phyloP scores from a whole-genome alignment of 352 stramenopile genomes.

The Phytophthora melonis region DNA sequence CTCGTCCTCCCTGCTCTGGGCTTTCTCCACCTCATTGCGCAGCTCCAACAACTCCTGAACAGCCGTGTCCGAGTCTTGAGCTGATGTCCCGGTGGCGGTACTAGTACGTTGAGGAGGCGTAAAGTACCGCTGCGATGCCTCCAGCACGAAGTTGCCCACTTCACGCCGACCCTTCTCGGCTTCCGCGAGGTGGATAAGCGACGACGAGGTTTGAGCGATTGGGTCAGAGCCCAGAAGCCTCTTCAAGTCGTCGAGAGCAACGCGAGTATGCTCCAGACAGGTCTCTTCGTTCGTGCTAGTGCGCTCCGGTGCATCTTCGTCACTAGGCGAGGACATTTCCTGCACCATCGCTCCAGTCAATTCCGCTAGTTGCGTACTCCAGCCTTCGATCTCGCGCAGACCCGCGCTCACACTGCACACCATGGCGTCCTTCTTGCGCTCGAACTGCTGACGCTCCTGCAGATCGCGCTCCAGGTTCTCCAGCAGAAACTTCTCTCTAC shows the following conservation, averaged over 20 bases:
- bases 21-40: constrained; percentile 48
- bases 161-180: constrained; percentile 64
- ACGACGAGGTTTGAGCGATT: constrained; percentile 57
- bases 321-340: constrained; percentile 40
- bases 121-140: constrained; percentile 51
- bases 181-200: constrained; percentile 55
- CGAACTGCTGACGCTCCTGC: constrained; percentile 37
- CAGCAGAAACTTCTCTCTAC: constrained; percentile 48
- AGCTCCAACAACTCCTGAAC: constrained; percentile 47
- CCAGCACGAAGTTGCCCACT: constrained; percentile 58
- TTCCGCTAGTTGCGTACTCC: constrained; percentile 39
- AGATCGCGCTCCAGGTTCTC: constrained; percentile 59
- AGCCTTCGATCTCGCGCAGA: constrained; percentile 53
- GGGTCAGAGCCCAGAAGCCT: constrained; percentile 54
- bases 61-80: constrained; percentile 9
- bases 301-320: constrained; percentile 19
- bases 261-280: constrained; percentile 38
- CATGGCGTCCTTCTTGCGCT: constrained; percentile 35
- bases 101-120: background rate
- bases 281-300: constrained; percentile 30
- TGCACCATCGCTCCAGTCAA: constrained; percentile 43
- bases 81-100: background rate
- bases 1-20: constrained; percentile 70
- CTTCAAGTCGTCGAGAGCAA: constrained; percentile 48
- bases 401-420: constrained; percentile 25